Percentiles rank a stretch among this genome's conserved stretches.
Evolutionary conservation across 129 eudicot species (phyloP).

Genomic region (Cynara cardunculus): DNA sequence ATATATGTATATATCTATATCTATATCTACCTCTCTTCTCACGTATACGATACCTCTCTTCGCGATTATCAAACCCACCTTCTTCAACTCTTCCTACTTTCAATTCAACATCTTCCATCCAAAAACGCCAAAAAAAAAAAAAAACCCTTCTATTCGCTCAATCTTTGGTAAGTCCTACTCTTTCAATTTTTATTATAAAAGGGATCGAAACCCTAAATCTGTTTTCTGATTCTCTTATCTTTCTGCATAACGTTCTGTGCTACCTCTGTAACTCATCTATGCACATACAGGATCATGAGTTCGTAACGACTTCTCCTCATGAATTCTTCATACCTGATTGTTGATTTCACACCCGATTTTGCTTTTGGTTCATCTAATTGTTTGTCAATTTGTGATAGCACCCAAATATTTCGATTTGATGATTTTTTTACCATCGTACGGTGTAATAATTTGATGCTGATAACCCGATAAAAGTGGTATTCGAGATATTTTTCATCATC

Average conservation of each 20-base stretch:
- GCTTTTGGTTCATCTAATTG: background rate
- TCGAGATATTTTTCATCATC: too few relatives aligned
- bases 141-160: background rate
- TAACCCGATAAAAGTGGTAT: too few relatives aligned
- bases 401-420: background rate
- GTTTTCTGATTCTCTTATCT: background rate
- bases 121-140: background rate
- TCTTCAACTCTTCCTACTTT: background rate
- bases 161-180: background rate
- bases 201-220: slow-evolving; percentile 14
- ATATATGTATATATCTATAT: background rate
- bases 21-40: slow-evolving; percentile 5
- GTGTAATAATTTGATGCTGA: background rate
- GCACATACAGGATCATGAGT: background rate
- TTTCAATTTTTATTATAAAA: background rate
- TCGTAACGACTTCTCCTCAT: background rate
- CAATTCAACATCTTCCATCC: background rate
- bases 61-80: background rate
- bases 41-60: slow-evolving; percentile 6
- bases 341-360: too few relatives aligned
- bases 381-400: background rate
- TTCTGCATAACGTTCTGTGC: background rate
- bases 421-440: background rate
- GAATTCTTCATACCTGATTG: background rate
- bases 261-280: background rate